Evolutionary conservation across 345 rosid genomes (phyloP).

Genomic region (Brassica rapa): DNA sequence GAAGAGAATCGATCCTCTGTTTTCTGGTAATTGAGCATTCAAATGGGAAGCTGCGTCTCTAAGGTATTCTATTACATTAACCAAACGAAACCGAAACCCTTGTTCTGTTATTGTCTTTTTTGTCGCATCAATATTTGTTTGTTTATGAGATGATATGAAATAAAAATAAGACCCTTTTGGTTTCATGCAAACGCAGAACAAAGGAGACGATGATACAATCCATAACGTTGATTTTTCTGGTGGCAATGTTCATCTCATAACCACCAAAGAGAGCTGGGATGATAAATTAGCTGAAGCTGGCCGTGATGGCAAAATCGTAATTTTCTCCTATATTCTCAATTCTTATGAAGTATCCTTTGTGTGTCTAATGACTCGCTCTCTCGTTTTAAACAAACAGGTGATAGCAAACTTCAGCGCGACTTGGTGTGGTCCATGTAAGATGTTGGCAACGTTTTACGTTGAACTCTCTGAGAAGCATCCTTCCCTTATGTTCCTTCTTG

Average conservation of each 20-base stretch:
- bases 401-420: constrained; percentile 84
- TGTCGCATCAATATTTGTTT: too few species aligned
- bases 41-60: too few species aligned
- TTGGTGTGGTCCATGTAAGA: constrained; percentile 87
- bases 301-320: constrained; percentile 68
- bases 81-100: too few species aligned
- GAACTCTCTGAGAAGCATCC: constrained; percentile 75
- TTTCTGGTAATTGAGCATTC: too few species aligned
- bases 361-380: not conserved
- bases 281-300: constrained; percentile 69
- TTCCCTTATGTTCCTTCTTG: constrained; percentile 66
- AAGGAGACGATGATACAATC: constrained; percentile 43
- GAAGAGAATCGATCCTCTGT: too few species aligned
- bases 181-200: constrained; percentile 29
- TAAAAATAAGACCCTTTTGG: too few species aligned
- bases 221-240: constrained; percentile 55
- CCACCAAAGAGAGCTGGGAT: constrained; percentile 72
- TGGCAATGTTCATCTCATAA: constrained; percentile 60
- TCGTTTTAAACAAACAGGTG: constrained; percentile 46
- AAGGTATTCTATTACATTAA: too few species aligned
- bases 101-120: too few species aligned
- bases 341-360: not conserved
- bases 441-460: constrained; percentile 62
- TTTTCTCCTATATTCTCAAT: not conserved
- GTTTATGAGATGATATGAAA: too few species aligned